These are phyloP conservation scores for Pythium apleroticum DNA, from an alignment of 352 stramenopile species.

Conservation along the genomic window DNA sequence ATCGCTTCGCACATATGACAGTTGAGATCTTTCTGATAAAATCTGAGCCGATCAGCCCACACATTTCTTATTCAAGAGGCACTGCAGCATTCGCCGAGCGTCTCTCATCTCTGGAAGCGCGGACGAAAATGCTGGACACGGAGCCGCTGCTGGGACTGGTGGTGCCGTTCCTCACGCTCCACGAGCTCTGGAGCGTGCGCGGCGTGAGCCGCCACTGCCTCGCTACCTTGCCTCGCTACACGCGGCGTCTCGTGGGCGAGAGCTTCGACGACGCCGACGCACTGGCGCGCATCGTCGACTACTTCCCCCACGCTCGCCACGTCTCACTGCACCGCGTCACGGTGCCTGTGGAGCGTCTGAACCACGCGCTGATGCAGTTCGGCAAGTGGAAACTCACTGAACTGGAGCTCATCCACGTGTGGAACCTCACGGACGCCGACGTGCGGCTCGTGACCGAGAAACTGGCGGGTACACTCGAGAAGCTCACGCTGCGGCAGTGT, in stretches of 20 bases:
- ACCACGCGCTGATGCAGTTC: slow-evolving; percentile 34
- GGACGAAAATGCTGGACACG: slow-evolving; percentile 20
- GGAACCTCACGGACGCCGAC: slow-evolving; percentile 44
- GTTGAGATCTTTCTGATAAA: slow-evolving; percentile 2
- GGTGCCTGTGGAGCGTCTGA: slow-evolving; percentile 31
- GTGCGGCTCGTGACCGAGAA: slow-evolving; percentile 40
- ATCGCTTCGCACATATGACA: not conserved
- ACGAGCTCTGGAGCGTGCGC: slow-evolving; percentile 43
- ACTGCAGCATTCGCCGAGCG: not conserved
- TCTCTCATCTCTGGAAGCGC: not conserved
- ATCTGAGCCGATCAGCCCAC: not conserved
- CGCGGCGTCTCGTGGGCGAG: slow-evolving; percentile 41
- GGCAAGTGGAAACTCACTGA: slow-evolving; percentile 33
- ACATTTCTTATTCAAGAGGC: not conserved
- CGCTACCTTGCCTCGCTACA: slow-evolving; percentile 35
- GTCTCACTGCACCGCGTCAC: slow-evolving; percentile 38
- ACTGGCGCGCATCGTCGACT: slow-evolving; percentile 30
- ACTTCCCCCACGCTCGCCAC: slow-evolving; percentile 44
- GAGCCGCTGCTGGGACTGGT: slow-evolving; percentile 37
- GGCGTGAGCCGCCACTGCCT: slow-evolving; percentile 28
- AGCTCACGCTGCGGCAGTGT: slow-evolving; percentile 50
- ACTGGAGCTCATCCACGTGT: slow-evolving; percentile 48
- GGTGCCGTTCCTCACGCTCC: slow-evolving; percentile 45
- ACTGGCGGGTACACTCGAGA: slow-evolving; percentile 36
- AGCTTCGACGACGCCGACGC: slow-evolving; percentile 28